phyloP scores from a whole-genome alignment of 305 asterid species.

The Solanum hybrid region DNA sequence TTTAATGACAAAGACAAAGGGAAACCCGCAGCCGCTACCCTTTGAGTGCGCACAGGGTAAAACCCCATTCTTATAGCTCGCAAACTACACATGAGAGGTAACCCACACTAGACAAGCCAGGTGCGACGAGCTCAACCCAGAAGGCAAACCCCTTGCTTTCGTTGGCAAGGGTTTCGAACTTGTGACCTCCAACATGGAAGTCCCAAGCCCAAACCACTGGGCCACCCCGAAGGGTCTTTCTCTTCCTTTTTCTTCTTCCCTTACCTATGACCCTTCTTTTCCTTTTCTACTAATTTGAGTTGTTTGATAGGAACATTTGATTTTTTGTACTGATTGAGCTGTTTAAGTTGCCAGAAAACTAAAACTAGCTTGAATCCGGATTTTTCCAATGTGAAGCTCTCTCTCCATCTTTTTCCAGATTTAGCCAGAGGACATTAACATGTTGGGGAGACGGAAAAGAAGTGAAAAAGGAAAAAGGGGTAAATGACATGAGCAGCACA shows the following conservation, averaged over 20 bases:
- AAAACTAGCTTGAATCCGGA: background rate
- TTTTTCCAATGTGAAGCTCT: background rate
- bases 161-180: background rate
- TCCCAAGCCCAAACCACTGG: background rate
- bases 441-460: background rate
- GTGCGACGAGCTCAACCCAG: background rate
- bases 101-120: background rate
- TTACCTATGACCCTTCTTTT: background rate
- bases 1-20: background rate
- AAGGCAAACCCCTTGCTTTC: background rate
- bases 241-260: background rate
- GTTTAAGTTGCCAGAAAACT: background rate
- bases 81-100: background rate
- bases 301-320: background rate
- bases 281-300: background rate
- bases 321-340: background rate
- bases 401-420: background rate
- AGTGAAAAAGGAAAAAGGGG: background rate
- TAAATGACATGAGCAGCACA: background rate
- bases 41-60: background rate
- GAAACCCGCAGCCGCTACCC: background rate
- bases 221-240: background rate
- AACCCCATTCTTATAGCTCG: background rate
- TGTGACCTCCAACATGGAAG: background rate
- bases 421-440: background rate